These are phyloP conservation scores for Spathaspora girioi DNA, from an alignment of 805 yeast genomes.

Conservation along the genomic window DNA sequence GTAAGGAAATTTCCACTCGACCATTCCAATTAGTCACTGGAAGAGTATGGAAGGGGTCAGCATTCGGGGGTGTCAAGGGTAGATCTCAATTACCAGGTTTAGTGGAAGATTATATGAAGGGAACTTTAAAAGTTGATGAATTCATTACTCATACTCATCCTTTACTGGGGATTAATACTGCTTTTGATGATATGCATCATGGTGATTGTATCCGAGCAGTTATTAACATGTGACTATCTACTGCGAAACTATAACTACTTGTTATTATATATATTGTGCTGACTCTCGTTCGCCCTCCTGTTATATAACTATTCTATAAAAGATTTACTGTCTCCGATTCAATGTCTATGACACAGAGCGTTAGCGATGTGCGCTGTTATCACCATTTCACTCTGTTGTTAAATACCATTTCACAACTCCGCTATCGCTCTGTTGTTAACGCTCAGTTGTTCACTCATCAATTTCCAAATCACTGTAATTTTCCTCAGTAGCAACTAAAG, in stretches of 20 bases:
- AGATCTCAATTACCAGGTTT: conserved; percentile 90
- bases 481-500: conserved; percentile 10
- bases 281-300: too few relatives aligned
- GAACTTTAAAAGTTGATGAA: conserved; percentile 83
- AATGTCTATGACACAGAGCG: too few relatives aligned
- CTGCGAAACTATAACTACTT: background rate
- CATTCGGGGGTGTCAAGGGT: conserved; percentile 99
- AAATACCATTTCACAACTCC: too few relatives aligned
- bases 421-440: too few relatives aligned
- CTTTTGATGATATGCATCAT: conserved; percentile 91
- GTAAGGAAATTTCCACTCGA: conserved; percentile 92
- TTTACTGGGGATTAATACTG: conserved; percentile 75
- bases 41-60: conserved; percentile 98
- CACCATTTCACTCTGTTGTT: too few relatives aligned
- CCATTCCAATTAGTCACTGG: conserved; percentile 99
- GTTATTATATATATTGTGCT: too few relatives aligned
- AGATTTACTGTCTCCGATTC: too few relatives aligned
- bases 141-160: conserved; percentile 89
- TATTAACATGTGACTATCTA: conserved; percentile 40
- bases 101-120: conserved; percentile 79
- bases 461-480: conserved; percentile 22
- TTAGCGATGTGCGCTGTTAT: too few relatives aligned
- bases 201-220: conserved; percentile 96
- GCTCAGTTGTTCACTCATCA: conserved; percentile 1
- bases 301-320: background rate